Conservation (phyloP, 1,284 basidiomycete species). For the Ceratobasidium sp. region DNA sequence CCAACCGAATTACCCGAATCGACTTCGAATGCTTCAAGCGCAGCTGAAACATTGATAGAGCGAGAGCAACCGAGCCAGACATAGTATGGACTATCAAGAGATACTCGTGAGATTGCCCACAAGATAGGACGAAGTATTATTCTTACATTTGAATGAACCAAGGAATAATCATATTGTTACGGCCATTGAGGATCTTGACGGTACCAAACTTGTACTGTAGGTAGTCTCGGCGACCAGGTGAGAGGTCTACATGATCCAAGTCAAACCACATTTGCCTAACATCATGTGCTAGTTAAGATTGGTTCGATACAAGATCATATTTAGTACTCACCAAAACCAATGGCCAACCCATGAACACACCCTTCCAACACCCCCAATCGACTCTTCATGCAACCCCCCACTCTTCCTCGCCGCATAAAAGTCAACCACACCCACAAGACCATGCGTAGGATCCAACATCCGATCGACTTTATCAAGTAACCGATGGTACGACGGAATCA, state of each 20-base stretch:
- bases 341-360: constrained; percentile 75
- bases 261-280: constrained; percentile 60
- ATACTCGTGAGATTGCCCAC: background rate
- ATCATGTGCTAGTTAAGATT: no score
- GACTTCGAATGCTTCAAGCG: constrained; percentile 70
- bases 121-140: constrained; percentile 46
- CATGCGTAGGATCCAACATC: constrained; percentile 68
- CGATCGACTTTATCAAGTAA: constrained; percentile 74
- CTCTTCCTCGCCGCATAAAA: constrained; percentile 77
- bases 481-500: constrained; percentile 76
- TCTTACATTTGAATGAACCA: constrained; percentile 68
- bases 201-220: constrained; percentile 85
- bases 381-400: constrained; percentile 63
- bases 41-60: constrained; percentile 64
- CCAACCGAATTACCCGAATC: constrained; percentile 74
- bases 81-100: constrained; percentile 64
- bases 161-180: constrained; percentile 74
- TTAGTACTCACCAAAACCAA: constrained; percentile 76
- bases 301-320: no score
- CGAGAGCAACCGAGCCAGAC: constrained; percentile 80
- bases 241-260: constrained; percentile 76
- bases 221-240: constrained; percentile 73
- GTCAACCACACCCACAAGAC: constrained; percentile 76
- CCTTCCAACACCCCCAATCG: constrained; percentile 73
- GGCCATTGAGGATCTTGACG: constrained; percentile 72